Base-by-base conservation (phyloP, 2,329 filamentous ascomycete genomes). In the Neofusicoccum parvum region DNA sequence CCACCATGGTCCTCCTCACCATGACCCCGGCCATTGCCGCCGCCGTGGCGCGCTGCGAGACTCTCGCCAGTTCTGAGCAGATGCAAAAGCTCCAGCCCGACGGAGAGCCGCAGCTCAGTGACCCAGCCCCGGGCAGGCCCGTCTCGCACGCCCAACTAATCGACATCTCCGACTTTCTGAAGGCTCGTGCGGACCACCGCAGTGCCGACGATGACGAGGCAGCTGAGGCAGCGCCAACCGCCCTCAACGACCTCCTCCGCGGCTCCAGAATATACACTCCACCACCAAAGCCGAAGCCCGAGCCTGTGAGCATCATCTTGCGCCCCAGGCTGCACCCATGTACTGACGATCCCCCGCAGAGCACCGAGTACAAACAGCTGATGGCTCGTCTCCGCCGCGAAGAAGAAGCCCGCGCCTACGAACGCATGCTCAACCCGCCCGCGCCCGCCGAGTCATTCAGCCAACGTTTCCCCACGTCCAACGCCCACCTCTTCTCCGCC, bases 351-450 rank as follows among this genome's bases (percentile, higher is more conserved):
- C 65, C 36, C 3, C 17, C 73, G 96, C 88, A 90, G 90, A 0
- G 81, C 88, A 7, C 53, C 32, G 90, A 96, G 79, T 98, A 94
- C 80, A 91, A 92, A 76, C 90, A 89, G 6, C 83, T 97, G 1
- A 98, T 98, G 92, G 88, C 88, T 27, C 88, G 90, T 15, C 87
- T 99, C 20, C 92, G 92, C 68, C 87, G 86, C 67, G 89, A 95
- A 72, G 90, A 94, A 80, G 94, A 98, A 81, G 86, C 88, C 69
- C 87, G 90, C 67, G 85, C 87, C 62, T 99, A 98, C 81, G 86
- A 92, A 70, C 88, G 89, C 73, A 92, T 98, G 88, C 80, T 90
- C 59, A 88, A 89, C 68, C 87, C 89, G 1, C 78, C 81, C 1
- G 77, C 83, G 0, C 76, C 80, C 1, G 74, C 81, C 67, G 87